Base-by-base conservation (phyloP, 208 protist genomes). In the Trypanosoma rangeli region DNA sequence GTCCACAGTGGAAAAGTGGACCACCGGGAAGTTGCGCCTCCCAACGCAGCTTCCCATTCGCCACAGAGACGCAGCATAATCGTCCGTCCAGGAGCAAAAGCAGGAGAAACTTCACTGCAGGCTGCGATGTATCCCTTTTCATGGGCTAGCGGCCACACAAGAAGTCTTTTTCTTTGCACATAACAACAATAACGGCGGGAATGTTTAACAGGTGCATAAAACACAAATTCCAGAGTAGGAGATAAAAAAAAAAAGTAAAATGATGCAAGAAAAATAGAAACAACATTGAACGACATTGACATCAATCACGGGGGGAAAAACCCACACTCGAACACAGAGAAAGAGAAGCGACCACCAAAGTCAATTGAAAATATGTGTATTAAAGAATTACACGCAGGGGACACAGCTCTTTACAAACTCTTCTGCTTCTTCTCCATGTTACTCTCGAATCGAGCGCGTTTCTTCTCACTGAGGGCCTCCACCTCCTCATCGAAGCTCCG, bases 401-500 rank as follows among this genome's bases (percentile, higher is more conserved):
- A 46, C 1, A 28, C 55, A 33, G 8, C 8, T 28, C 33, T 28
- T 54, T 72, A 28, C 16, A 33, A 39, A 33, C 52, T 49, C 5
- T 68, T 22, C 35, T 64, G 61, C 64, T 93, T 95, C 73, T 94
- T 92, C 13, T 78, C 72, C 73, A 82, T 83, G 53, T 96, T 96
- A 57, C 76, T 68, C 28, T 94, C 87, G 61, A 85, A 93, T 5
- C 91, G 79, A 31, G 79, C 77, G 10, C 79, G 70, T 73, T 96
- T 96, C 74, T 82, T 86, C 0, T 68, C 82, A 68, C 75, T 83
- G 37, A 96, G 72, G 35, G 74, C 72, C 7, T 65, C 28, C 46
- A 96, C 83, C 62, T 89, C 70, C 68, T 90, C 78, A n/a, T 76
- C 83, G 39, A 89, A 96, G n/a, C 88, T 94, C 0, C 83, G 78